Percentiles rank a stretch among this genome's conserved stretches.
Conservation (phyloP, 2,329 filamentous ascomycete genomes). For the Clarireedia paspali region DNA sequence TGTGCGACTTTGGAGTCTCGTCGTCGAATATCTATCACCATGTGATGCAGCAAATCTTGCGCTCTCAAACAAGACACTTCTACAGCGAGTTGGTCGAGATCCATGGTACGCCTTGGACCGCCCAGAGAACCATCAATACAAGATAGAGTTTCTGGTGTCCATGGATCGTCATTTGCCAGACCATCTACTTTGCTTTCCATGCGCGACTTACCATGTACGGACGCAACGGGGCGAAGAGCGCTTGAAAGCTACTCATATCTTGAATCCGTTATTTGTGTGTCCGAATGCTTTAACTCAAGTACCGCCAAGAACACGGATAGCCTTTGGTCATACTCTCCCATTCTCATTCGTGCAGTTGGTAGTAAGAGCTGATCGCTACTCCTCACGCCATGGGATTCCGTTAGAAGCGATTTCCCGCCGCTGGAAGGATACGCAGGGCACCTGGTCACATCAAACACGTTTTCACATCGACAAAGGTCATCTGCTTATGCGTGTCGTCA, state of each 20-base stretch:
- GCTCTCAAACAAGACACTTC: conserved; percentile 40
- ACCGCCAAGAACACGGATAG: conserved; percentile 44
- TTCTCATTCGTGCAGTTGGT: conserved; percentile 53
- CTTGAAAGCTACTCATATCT: conserved; percentile 42
- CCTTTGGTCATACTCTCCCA: conserved; percentile 45
- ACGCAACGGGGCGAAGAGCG: conserved; percentile 44
- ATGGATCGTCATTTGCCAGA: conserved; percentile 44
- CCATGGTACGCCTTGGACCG: conserved; percentile 34
- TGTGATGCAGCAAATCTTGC: conserved; percentile 42
- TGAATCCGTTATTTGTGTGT: conserved; percentile 50
- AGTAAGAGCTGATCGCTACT: conserved; percentile 40
- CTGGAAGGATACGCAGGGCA: conserved; percentile 37
- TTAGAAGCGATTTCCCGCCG: conserved; percentile 40
- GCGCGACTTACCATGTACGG: conserved; percentile 46
- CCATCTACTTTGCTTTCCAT: conserved; percentile 53
- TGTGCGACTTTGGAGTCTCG: conserved; percentile 36
- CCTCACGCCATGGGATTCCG: conserved; percentile 39
- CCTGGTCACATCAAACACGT: conserved; percentile 47
- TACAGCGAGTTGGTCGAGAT: conserved; percentile 33
- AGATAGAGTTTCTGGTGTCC: conserved; percentile 41
- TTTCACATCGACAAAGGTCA: conserved; percentile 46
- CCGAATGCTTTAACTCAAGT: conserved; percentile 43
- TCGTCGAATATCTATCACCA: conserved; percentile 35
- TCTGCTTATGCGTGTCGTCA: conserved; percentile 50
- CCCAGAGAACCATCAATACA: conserved; percentile 38